Percentiles rank a stretch among this genome's conserved stretches.
Evolutionary conservation across 495 filamentous ascomycete species (phyloP).

Genomic region (Lophium mytilinum): DNA sequence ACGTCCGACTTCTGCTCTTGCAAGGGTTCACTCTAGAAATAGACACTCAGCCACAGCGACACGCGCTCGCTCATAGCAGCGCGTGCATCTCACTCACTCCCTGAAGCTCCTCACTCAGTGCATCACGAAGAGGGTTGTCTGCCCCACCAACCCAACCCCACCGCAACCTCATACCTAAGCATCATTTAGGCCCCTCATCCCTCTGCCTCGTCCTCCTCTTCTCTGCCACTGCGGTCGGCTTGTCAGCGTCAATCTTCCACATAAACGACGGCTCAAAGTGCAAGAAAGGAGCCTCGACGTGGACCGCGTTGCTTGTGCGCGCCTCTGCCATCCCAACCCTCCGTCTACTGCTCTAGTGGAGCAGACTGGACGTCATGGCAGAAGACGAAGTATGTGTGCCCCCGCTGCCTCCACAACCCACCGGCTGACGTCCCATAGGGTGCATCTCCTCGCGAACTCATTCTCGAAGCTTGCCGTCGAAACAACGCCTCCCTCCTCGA

Average conservation of each 20-base stretch:
- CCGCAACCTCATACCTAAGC: conserved; percentile 51
- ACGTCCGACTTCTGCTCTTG: too few relatives aligned
- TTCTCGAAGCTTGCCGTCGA: conserved; percentile 88
- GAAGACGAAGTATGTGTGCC: conserved; percentile 21
- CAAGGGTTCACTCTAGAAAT: too few relatives aligned
- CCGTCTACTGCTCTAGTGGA: too few relatives aligned
- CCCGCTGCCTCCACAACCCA: neutral
- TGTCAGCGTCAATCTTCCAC: conserved; percentile 67
- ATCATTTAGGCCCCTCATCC: conserved; percentile 73
- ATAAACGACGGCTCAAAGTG: conserved; percentile 38
- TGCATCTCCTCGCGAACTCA: conserved; percentile 72
- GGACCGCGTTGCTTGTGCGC: conserved; percentile 88
- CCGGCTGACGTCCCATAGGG: conserved; percentile 48
- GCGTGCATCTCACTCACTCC: too few relatives aligned
- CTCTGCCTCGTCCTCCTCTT: conserved; percentile 80
- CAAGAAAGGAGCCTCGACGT: conserved; percentile 61
- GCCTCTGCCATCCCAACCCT: conserved; percentile 55
- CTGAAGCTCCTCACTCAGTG: too few relatives aligned
- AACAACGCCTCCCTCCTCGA: conserved; percentile 80
- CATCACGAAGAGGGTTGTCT: too few relatives aligned
- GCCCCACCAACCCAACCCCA: neutral
- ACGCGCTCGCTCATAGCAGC: conserved; percentile 3
- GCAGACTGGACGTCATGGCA: conserved; percentile 11
- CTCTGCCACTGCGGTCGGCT: conserved; percentile 69
- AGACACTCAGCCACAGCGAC: conserved; percentile 8